Evolutionary conservation across 805 yeast species (phyloP).

Genomic region (Starmerella cellae): DNA sequence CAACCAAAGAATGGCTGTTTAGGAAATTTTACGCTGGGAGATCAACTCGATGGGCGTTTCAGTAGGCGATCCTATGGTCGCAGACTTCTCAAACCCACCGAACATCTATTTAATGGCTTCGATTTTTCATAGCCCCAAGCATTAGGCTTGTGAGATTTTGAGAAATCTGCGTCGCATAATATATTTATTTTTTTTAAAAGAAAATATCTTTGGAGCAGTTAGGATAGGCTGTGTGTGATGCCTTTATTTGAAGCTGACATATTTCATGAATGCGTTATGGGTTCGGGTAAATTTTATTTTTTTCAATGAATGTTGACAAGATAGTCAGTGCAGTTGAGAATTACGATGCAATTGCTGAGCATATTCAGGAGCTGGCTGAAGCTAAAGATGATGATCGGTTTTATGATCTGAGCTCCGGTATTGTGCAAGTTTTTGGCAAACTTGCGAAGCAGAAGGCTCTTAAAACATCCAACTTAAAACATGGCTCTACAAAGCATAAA

Average conservation of each 20-base stretch:
- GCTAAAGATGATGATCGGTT: conserved; percentile 19
- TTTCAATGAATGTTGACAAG: conserved; percentile 11
- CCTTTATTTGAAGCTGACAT: not conserved
- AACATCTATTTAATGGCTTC: too few relatives aligned
- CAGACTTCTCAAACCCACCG: conserved; percentile 8
- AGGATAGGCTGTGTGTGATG: too few relatives aligned
- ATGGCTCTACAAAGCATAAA: conserved; percentile 45
- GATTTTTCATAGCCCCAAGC: conserved; percentile 1
- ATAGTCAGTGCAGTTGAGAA: conserved; percentile 22
- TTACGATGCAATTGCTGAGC: conserved; percentile 41
- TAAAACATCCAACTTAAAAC: conserved; percentile 38
- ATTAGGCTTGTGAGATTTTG: too few relatives aligned
- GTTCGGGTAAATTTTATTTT: not conserved
- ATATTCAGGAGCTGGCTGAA: conserved; percentile 32
- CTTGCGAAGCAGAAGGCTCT: conserved; percentile 35
- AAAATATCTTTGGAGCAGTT: too few relatives aligned
- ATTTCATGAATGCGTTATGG: too few relatives aligned
- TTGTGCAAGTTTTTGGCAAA: conserved; percentile 38
- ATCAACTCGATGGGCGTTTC: conserved; percentile 12
- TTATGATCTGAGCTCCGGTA: conserved; percentile 24
- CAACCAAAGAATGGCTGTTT: conserved; percentile 10
- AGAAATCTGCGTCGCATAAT: too few relatives aligned
- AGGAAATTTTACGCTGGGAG: conserved; percentile 15
- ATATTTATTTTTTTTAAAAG: too few relatives aligned
- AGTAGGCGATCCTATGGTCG: conserved; percentile 6